Evolutionary conservation across 2,329 filamentous ascomycete genomes (phyloP), one percentile per base, ranked within the genome.

Genomic region (Phialophora macrospora): DNA sequence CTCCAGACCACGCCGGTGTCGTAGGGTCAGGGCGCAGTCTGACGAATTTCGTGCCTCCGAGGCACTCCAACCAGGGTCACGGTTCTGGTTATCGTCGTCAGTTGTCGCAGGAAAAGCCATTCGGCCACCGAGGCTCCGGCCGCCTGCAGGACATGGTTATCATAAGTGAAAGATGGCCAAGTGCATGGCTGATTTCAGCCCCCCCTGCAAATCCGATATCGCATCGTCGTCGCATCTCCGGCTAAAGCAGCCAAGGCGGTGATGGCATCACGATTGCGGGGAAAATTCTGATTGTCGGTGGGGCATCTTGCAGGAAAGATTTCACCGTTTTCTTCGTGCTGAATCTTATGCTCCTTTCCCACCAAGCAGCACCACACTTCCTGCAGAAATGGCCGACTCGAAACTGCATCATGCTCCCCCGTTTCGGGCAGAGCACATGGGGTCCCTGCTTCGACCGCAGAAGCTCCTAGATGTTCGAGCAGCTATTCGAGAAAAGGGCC

Each of bases 381-480:
- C 17, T 32, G 28, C 28, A 34, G 8, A 60, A 28, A 69, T 70
- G 68, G 68, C 68, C n/a, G 34, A 61, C 51, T 51, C 56, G 0
- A 64, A 57, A 9, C 49, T 65, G 28, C 64, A 69, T 49, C 63
- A 62, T 3, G 54, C 54, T 17, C 85, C 86, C 49, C 88, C 87
- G 57, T 91, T 90, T 78, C 84, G 90, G 74, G 88, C 88, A 66
- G 89, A 92, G 78, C 89, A 92, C 70, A 83, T 90, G 67, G 89
- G 89, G 57, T 91, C 88, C 14, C 81, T 92, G 34, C 84, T 91
- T 64, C 87, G 89, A 34, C 88, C 89, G 0, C 77, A 85, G 60
- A 78, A 83, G 59, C 83, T 92, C 28, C 81, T 90, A 14, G 80
- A 85, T 55, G 84, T 85, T 55, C 82, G 89, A 76, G 79, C 82